Base-by-base conservation (phyloP, 208 protist genomes). In the Zelonia costaricensis region DNA sequence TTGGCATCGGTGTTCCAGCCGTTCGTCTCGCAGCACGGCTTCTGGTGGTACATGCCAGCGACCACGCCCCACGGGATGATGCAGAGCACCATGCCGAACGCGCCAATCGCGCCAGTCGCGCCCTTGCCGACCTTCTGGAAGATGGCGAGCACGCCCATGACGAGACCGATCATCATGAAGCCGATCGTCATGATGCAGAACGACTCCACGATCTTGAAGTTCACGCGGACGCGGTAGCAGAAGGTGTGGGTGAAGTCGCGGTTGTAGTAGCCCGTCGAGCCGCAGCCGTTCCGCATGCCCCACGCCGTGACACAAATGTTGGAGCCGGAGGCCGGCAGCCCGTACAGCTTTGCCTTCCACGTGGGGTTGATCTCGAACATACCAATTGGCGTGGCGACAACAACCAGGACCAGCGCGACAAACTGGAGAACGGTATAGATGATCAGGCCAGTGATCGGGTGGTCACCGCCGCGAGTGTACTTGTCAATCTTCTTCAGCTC, bases 161-260 rank as follows among this genome's bases (percentile, higher is more conserved):
- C 31, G 23, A 81, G 67, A 28, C 47, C 66, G 27, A 80, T 15
- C 48, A 45, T 45, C 59, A 76, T 80, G 60, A 86, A 72, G 36
- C 31, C 45, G 52, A 87, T 83, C 43, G 77, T 78, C 55, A 87
- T 86, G 45, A 84, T 75, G 68, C 69, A 74, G 56, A 90, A 90
- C 13, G 83, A 76, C 66, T 82, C 74, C 18, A 71, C 38, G 20
- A 78, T 49, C 62, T 75, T 72, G 58, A 84, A 84, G 57, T 80
- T 52, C 42, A 77, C 6, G 38, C 67, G 73, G 10, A 84, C 65
- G 39, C 63, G 73, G 51, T 78, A 77, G 74, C 78, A 80, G 62
- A 80, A 78, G 49, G 39, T 56, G 51, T 44, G 18, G 27, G 61
- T 78, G 69, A 64, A 80, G 73, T 84, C 74, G 49, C 64, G 62